Base-by-base conservation (phyloP, 2,329 filamentous ascomycete species). In the Aspergillus fructus region DNA sequence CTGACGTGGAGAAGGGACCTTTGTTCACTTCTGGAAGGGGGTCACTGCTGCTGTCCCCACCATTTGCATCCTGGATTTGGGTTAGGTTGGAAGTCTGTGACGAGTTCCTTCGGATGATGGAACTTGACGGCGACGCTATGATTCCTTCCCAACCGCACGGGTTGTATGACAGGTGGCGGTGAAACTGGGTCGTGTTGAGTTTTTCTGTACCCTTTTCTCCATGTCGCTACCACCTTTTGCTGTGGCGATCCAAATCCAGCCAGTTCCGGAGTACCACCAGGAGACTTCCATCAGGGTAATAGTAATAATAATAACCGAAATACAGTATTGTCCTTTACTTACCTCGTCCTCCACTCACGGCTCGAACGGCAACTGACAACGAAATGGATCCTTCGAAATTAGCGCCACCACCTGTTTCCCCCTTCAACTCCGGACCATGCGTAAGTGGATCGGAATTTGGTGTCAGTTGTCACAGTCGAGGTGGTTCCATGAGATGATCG, bases 391-490 rank as follows among this genome's bases (percentile, higher is more conserved):
- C 47, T 51, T 47, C 46, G 19, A 33, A 24, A 52, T 30, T 54
- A 43, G 41, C 50, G 53, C 45, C 30, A 42, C 27, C 45, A 47
- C 43, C 56, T 51, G 39, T 30, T 46, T 39, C 53, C 41, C 49
- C 57, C 46, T 48, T 40, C 51, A 50, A 53, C 53, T 56, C 42
- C 52, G 52, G 50, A 52, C 49, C 53, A 56, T 47, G 56, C 54
- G 37, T 34, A 40, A 56, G 59, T 61, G 59, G 59, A 59, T 55
- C 53, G 45, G 48, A 41, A 47, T 54, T 51, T 34, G 40, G 43
- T 41, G 55, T 56, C 50, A 56, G 40, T 40, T 37, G 55, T 56
- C 50, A 56, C 47, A 52, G 30, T 42, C 53, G 56, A 50, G 59
- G 50, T 8, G 27, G 27, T 4, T 56, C 59, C 59, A 56, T 56